Evolutionary conservation across 2,329 filamentous ascomycete species (phyloP).

Genomic region (Harringtonia lauricola): DNA sequence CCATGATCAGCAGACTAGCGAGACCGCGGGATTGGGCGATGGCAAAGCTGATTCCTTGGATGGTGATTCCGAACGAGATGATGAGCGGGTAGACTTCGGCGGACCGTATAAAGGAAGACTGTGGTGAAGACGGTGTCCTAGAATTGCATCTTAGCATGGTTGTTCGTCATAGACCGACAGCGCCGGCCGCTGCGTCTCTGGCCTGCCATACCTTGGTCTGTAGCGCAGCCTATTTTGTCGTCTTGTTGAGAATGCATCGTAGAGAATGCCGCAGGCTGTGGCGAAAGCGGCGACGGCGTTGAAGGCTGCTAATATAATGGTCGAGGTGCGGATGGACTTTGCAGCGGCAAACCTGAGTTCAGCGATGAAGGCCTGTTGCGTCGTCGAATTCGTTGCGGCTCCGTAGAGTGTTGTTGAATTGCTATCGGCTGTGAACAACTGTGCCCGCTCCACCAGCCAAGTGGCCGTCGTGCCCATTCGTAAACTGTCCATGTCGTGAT

Average conservation of each 20-base stretch:
- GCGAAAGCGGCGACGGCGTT: slow-evolving; percentile 47
- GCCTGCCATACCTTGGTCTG: slow-evolving; percentile 31
- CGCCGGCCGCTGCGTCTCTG: too few species aligned
- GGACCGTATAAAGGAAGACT: slow-evolving; percentile 31
- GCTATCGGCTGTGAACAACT: slow-evolving; percentile 10
- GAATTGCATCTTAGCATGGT: not conserved
- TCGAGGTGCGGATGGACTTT: slow-evolving; percentile 49
- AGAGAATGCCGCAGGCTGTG: slow-evolving; percentile 44
- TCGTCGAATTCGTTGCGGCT: slow-evolving; percentile 27
- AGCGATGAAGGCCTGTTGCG: slow-evolving; percentile 31
- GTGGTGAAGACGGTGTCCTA: slow-evolving; percentile 23
- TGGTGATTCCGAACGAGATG: slow-evolving; percentile 43
- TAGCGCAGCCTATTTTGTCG: slow-evolving; percentile 29
- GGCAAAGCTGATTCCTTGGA: slow-evolving; percentile 48
- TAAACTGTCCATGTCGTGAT: slow-evolving; percentile 9
- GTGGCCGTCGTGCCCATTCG: slow-evolving; percentile 12
- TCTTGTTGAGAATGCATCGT: slow-evolving; percentile 38
- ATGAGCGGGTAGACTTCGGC: slow-evolving; percentile 44
- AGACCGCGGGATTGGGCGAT: slow-evolving; percentile 45
- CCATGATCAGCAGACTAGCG: slow-evolving; percentile 33
- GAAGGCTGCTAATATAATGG: slow-evolving; percentile 49
- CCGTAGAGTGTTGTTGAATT: slow-evolving; percentile 13
- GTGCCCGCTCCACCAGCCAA: slow-evolving; percentile 21
- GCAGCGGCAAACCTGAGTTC: slow-evolving; percentile 39
- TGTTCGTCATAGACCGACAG: too few species aligned